These are phyloP conservation scores for Vanrija sp. DNA, from an alignment of 1,284 basidiomycete genomes.

Conservation along the genomic window DNA sequence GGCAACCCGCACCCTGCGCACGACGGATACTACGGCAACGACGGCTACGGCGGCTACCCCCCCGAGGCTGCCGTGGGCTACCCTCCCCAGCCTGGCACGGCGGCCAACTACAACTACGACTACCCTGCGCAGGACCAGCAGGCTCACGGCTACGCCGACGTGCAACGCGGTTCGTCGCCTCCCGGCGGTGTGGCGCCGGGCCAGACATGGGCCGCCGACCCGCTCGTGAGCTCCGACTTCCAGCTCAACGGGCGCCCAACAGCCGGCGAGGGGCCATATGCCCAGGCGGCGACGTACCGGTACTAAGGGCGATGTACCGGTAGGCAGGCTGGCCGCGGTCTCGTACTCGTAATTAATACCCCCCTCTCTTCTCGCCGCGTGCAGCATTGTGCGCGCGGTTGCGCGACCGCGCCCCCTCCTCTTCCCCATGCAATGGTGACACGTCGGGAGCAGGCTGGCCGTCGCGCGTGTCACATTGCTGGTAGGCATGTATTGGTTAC, in stretches of 20 bases:
- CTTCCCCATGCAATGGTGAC: no score
- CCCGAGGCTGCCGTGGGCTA: conserved; percentile 2
- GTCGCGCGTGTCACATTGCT: no score
- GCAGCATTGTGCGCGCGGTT: no score
- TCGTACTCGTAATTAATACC: no score
- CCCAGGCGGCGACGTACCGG: conserved; percentile 42
- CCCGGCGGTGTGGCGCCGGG: neutral
- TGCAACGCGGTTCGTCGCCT: conserved; percentile 34
- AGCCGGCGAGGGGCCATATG: conserved; percentile 31
- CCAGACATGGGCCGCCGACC: neutral
- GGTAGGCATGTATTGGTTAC: no score
- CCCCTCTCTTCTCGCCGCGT: no score
- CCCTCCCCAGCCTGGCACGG: neutral
- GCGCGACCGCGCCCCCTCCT: no score
- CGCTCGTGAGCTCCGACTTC: conserved; percentile 12
- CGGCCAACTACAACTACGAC: neutral
- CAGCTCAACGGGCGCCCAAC: conserved; percentile 35
- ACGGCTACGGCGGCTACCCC: conserved; percentile 4
- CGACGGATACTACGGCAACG: conserved; percentile 11
- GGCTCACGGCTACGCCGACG: conserved; percentile 34
- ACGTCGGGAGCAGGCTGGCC: no score
- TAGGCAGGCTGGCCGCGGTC: no score
- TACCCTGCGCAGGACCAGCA: neutral
- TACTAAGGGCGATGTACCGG: conserved; percentile 5
- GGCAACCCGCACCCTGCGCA: conserved; percentile 28